A percentile compares a stretch with the other conserved stretches of the same genome.
Conservation (phyloP, 2,329 filamentous ascomycete genomes). For the Epichloe sylvatica region DNA sequence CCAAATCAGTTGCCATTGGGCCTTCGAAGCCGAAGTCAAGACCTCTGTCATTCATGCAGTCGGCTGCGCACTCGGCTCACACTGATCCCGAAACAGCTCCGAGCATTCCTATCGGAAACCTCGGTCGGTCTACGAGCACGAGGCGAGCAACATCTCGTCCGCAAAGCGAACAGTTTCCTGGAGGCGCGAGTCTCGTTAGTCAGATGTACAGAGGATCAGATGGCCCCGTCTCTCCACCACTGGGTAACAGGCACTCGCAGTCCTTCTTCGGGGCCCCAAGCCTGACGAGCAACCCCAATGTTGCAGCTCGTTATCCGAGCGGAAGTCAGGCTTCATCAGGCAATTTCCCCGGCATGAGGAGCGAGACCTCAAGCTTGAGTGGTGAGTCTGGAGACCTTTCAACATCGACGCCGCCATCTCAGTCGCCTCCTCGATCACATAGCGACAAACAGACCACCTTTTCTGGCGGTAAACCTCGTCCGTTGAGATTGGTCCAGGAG, state of each 20-base stretch:
- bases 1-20: slow-evolving; percentile 45
- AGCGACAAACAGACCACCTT: slow-evolving; percentile 44
- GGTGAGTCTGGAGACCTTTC: slow-evolving; percentile 47
- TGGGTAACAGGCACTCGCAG: slow-evolving; percentile 44
- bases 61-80: slow-evolving; percentile 27
- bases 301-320: slow-evolving; percentile 37
- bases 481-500: slow-evolving; percentile 77
- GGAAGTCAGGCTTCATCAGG: slow-evolving; percentile 34
- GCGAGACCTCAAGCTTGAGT: slow-evolving; percentile 49
- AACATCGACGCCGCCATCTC: slow-evolving; percentile 28
- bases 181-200: slow-evolving; percentile 60
- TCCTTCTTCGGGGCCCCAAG: slow-evolving; percentile 46
- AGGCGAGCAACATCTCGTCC: slow-evolving; percentile 36
- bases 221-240: slow-evolving; percentile 45
- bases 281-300: slow-evolving; percentile 35
- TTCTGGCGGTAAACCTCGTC: slow-evolving; percentile 60
- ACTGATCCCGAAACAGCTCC: slow-evolving; percentile 62
- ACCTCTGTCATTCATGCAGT: slow-evolving; percentile 44
- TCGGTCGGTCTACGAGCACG: slow-evolving; percentile 39
- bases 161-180: slow-evolving; percentile 49
- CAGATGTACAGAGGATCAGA: slow-evolving; percentile 78
- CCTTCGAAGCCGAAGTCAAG: slow-evolving; percentile 33
- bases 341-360: slow-evolving; percentile 61
- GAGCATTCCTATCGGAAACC: slow-evolving; percentile 54
- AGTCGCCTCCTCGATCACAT: slow-evolving; percentile 40